Evolutionary conservation across 208 protist genomes (phyloP).

Genomic region (Porcisia deanei): DNA sequence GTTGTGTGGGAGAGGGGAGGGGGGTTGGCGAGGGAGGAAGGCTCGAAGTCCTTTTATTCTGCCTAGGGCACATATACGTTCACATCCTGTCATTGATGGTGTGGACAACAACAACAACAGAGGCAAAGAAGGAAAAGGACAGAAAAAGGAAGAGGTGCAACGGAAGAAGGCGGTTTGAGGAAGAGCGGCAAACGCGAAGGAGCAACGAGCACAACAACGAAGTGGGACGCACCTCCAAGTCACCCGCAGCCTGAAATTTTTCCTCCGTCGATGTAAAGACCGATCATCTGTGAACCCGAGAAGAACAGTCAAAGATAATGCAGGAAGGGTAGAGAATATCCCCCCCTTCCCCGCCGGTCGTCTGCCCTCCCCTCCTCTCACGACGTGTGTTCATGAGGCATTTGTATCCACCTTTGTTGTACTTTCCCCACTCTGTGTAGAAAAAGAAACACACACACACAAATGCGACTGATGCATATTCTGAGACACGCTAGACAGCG

Average conservation of each 20-base stretch:
- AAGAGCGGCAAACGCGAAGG: not conserved
- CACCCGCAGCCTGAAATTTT: not conserved
- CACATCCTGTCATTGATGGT: not conserved
- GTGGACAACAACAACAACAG: not conserved
- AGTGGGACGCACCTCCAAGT: not conserved
- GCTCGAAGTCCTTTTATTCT: not conserved
- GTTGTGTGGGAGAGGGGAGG: not conserved
- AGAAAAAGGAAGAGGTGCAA: not conserved
- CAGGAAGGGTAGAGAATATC: no score
- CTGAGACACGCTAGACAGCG: not conserved
- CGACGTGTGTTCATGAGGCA: not conserved
- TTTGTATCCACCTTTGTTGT: not conserved
- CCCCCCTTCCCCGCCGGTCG: not conserved
- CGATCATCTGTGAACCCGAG: not conserved
- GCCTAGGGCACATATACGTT: not conserved
- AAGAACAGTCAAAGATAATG: not conserved
- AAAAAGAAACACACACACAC: not conserved
- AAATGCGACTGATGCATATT: not conserved
- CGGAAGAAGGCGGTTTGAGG: not conserved
- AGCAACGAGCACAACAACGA: not conserved
- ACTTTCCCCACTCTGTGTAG: not conserved
- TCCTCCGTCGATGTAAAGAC: not conserved
- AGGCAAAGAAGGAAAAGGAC: not conserved
- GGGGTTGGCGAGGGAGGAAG: not conserved
- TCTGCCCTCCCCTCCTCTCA: not conserved